These are phyloP conservation scores for Rosa lucieae DNA, from an alignment of 306 rosid species.

Conservation along the genomic window DNA sequence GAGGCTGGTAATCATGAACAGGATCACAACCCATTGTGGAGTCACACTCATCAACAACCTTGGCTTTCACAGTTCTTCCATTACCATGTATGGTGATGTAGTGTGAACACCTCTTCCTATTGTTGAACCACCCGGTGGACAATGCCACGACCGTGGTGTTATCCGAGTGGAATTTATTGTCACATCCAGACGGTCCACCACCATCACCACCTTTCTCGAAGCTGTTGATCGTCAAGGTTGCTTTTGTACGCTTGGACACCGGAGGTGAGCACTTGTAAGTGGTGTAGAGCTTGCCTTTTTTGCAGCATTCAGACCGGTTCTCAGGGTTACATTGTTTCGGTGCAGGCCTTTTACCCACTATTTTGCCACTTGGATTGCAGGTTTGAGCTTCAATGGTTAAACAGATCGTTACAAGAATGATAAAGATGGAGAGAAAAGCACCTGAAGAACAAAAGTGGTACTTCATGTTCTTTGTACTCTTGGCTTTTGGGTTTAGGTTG, in stretches of 20 bases:
- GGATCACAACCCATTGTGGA: no score
- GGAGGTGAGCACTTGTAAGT: constrained; percentile 42
- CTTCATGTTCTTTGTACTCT: neutral
- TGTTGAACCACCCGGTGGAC: neutral
- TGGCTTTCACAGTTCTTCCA: no score
- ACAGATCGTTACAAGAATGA: no score
- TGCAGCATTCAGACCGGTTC: constrained; percentile 38
- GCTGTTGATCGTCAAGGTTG: neutral
- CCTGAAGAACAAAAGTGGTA: neutral
- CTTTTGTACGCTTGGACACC: constrained; percentile 9
- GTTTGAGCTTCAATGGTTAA: no score
- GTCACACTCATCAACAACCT: no score
- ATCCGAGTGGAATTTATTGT: neutral
- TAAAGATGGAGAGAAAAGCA: no score
- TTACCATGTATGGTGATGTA: no score
- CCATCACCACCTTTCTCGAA: no score
- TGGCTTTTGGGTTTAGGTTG: neutral
- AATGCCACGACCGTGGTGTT: neutral
- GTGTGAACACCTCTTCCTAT: no score
- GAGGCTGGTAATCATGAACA: constrained; percentile 20
- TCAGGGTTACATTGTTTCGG: constrained; percentile 27
- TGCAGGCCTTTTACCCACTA: no score
- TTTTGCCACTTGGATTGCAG: no score
- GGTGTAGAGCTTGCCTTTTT: constrained; percentile 29
- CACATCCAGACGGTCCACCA: neutral